Evolutionary conservation across 1,284 basidiomycete species (phyloP).

Genomic region (Irpex rosettiformis): DNA sequence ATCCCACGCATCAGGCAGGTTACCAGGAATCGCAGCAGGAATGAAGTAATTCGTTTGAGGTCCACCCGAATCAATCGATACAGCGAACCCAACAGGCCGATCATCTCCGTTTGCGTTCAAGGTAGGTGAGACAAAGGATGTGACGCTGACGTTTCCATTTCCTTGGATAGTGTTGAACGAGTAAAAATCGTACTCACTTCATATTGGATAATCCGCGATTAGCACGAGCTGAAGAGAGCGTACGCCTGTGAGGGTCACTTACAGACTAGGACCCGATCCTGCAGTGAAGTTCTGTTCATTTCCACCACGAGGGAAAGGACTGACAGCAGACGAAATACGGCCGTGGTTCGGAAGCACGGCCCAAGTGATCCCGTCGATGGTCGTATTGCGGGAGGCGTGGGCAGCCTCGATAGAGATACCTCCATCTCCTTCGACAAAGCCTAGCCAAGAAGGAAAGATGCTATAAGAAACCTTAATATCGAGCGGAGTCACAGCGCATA

Average conservation of each 20-base stretch:
- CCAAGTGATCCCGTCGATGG: conserved; percentile 53
- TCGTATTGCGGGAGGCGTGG: conserved; percentile 50
- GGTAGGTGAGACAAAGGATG: conserved; percentile 53
- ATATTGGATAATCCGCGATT: background rate
- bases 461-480: background rate
- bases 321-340: conserved; percentile 55
- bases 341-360: conserved; percentile 56
- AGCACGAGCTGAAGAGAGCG: background rate
- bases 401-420: conserved; percentile 64
- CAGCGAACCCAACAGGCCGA: conserved; percentile 51
- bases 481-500: conserved; percentile 21
- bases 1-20: conserved; percentile 48
- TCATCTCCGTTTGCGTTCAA: conserved; percentile 53
- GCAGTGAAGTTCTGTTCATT: conserved; percentile 52
- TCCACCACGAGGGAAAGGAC: conserved; percentile 55
- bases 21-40: conserved; percentile 45
- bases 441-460: conserved; percentile 25
- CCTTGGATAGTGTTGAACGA: conserved; percentile 48
- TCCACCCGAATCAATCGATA: conserved; percentile 47
- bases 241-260: background rate
- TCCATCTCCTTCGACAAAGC: conserved; percentile 63
- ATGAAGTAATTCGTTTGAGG: conserved; percentile 49
- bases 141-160: conserved; percentile 41
- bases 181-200: conserved; percentile 64
- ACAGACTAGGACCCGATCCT: conserved; percentile 60